Conservation (phyloP, 1,284 basidiomycete species). For the Pholiota adiposa region DNA sequence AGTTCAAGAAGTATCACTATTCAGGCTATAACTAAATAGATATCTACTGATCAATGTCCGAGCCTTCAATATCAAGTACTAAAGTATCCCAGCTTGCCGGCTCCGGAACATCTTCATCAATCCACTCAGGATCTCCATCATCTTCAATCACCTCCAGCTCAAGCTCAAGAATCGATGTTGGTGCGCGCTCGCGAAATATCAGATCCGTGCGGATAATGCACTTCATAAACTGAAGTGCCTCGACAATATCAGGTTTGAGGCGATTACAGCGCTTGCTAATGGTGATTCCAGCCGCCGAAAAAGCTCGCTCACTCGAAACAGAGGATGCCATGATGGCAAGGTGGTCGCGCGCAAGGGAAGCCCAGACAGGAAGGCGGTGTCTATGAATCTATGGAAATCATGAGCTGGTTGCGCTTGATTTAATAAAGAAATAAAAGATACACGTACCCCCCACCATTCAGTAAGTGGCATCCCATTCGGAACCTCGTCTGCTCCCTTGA, state of each 20-base stretch:
- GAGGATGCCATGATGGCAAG: too few species aligned
- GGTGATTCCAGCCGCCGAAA: slow-evolving; percentile 39
- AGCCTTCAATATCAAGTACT: neutral
- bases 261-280: slow-evolving; percentile 39
- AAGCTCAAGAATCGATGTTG: neutral
- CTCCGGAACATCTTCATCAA: neutral
- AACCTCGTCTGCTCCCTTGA: slow-evolving; percentile 27
- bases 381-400: neutral
- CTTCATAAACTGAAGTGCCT: slow-evolving; percentile 10
- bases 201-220: slow-evolving; percentile 1
- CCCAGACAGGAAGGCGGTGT: neutral
- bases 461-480: slow-evolving; percentile 26
- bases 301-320: slow-evolving; percentile 39
- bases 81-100: too few species aligned
- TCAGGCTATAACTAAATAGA: too few species aligned
- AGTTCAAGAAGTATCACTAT: too few species aligned
- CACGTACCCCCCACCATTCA: slow-evolving; percentile 36
- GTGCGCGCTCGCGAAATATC: slow-evolving; percentile 1
- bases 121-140: slow-evolving; percentile 7
- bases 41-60: neutral
- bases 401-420: too few species aligned
- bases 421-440: neutral
- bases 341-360: too few species aligned
- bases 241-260: slow-evolving; percentile 8
- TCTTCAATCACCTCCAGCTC: slow-evolving; percentile 6